Evolutionary conservation across 2,329 filamentous ascomycete genomes (phyloP), one percentile per base, ranked within the genome.

Genomic region (Colletotrichum magnum): DNA sequence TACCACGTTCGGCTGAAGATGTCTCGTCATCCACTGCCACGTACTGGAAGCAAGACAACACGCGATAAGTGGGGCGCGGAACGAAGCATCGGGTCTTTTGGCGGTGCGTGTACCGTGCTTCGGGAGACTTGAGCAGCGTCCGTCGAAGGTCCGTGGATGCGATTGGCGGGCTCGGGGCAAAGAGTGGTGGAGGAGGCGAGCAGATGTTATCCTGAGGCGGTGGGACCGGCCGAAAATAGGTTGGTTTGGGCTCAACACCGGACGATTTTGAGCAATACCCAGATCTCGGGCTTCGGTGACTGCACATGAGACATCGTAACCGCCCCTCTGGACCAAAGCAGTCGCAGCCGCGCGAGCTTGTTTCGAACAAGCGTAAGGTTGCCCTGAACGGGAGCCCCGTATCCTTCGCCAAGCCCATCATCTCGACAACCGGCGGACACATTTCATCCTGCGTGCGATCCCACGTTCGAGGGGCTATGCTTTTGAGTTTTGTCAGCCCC

Each of bases 321-420:
- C 24, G 54, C 43, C 18, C 43, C 24, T 45, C 16, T 32, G 32
- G 10, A 16, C 48, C 50, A 32, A 15, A n/a, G 41, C 6, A 28
- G 59, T 47, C 39, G 59, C 59, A 48, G 60, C 41, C 54, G 54
- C 16, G 21, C 24, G 18, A 68, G 53, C 28, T 62, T 63, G 65
- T 64, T 58, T 68, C 60, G 47, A 68, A 58, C 21, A 57, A 62
- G 50, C 39, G 39, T 62, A 32, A 47, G n/a, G 32, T 41, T 62
- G 58, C 39, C 15, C 10, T 45, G 41, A 32, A 36, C 18, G 26
- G 28, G 51, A 41, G 7, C 6, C 26, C 51, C 51, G 47, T 60
- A 18, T 48, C n/a, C 41, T 57, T 53, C 26, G 28, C 50, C 58
- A 62, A 56, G 41, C 15, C 58, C 58, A 39, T 6, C n/a, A 50